phyloP scores from a whole-genome alignment of 164 flowering plant species.

The Macadamia integrifolia region DNA sequence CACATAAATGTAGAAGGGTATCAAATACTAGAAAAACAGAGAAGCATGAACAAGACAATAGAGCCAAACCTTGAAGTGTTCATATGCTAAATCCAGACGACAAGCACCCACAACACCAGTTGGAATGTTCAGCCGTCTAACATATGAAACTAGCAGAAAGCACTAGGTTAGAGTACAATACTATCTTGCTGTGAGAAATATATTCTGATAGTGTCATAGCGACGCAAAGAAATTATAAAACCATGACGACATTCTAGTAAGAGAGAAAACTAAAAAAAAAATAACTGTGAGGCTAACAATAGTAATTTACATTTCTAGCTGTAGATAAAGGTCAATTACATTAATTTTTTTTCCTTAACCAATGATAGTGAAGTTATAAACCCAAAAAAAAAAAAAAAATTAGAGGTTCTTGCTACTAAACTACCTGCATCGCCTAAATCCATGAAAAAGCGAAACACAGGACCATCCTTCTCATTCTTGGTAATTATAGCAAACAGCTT shows the following conservation, averaged over 20 bases:
- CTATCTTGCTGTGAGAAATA: not conserved
- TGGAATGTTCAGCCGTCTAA: conserved; percentile 79
- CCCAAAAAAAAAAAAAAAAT: not conserved
- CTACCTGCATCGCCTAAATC: conserved; percentile 96
- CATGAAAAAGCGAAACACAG: conserved; percentile 91
- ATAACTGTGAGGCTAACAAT: too few species aligned
- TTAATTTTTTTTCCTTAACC: too few species aligned
- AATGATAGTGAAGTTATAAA: not conserved
- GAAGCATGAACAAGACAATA: not conserved
- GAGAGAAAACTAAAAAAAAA: too few species aligned
- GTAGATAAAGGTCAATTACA: not conserved
- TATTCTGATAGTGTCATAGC: not conserved
- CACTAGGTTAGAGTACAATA: conserved; percentile 10
- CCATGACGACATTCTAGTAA: too few species aligned
- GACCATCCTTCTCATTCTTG: conserved; percentile 68
- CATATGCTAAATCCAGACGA: conserved; percentile 92
- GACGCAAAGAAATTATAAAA: not conserved
- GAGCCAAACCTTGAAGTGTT: conserved; percentile 80
- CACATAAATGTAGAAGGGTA: too few species aligned
- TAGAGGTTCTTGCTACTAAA: not conserved
- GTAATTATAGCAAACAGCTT: conserved; percentile 53
- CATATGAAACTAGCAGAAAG: conserved; percentile 64
- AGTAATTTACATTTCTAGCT: too few species aligned
- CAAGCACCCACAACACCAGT: conserved; percentile 97
- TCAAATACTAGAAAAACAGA: not conserved